Percentiles rank a stretch among this genome's conserved stretches.
phyloP scores from a whole-genome alignment of 2,329 filamentous ascomycete genomes.

The Cercospora zeae-maydis region DNA sequence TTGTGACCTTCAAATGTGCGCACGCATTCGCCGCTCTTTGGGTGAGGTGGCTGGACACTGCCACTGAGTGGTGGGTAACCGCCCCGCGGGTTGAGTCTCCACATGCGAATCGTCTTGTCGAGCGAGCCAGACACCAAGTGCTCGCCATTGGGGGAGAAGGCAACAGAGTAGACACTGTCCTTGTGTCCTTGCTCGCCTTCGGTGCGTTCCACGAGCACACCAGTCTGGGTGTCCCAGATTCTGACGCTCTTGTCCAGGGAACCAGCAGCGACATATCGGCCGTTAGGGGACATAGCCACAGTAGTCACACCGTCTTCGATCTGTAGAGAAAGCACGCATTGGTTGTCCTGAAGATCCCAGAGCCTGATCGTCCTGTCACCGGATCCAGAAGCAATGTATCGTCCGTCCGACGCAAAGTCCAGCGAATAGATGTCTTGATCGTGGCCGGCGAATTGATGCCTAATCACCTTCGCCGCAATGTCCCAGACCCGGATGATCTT shows the following conservation, averaged over 20 bases:
- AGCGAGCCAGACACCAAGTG: conserved; percentile 91
- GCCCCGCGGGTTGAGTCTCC: conserved; percentile 71
- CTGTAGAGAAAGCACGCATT: conserved; percentile 76
- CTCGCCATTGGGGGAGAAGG: conserved; percentile 89
- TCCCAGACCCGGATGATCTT: conserved; percentile 98
- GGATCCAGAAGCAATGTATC: conserved; percentile 91
- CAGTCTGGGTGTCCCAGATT: conserved; percentile 88
- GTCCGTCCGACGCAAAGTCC: conserved; percentile 89
- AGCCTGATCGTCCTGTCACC: conserved; percentile 91
- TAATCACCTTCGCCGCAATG: conserved; percentile 76
- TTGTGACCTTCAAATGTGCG: conserved; percentile 97
- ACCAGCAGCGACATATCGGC: conserved; percentile 88
- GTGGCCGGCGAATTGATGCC: conserved; percentile 91
- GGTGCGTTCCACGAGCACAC: conserved; percentile 82
- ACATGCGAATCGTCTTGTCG: conserved; percentile 99
- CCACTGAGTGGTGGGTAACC: conserved; percentile 45
- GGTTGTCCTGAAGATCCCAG: conserved; percentile 87
- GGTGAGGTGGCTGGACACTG: conserved; percentile 15
- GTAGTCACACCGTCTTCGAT: conserved; percentile 98
- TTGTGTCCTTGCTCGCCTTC: conserved; percentile 94
- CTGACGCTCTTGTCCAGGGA: conserved; percentile 96
- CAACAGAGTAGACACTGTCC: conserved; percentile 93
- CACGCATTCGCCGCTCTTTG: conserved; percentile 87
- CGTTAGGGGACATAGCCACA: conserved; percentile 93
- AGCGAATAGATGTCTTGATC: conserved; percentile 98